Conservation (phyloP, 306 rosid genomes). For the Prunus dulcis region DNA sequence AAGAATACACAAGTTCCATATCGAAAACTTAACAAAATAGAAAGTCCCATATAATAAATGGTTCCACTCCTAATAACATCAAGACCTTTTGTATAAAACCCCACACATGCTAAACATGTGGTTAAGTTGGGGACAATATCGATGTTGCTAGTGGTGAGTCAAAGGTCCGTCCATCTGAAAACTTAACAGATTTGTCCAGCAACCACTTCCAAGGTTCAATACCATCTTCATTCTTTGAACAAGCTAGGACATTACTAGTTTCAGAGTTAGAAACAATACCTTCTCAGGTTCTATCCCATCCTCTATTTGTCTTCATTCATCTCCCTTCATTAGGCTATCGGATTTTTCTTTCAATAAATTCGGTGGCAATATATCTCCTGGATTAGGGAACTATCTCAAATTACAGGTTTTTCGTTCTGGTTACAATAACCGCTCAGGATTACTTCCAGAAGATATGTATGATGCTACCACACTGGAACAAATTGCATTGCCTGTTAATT, state of each 20-base stretch:
- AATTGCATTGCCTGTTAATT: neutral
- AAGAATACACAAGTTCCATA: too few species aligned
- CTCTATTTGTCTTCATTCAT: neutral
- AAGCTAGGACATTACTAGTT: neutral
- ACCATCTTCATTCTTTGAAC: neutral
- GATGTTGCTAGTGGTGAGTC: too few species aligned
- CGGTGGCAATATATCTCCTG: neutral
- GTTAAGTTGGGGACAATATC: too few species aligned
- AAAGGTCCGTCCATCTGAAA: too few species aligned
- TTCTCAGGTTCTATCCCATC: neutral
- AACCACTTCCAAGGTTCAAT: neutral
- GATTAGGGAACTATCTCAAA: slow-evolving; percentile 3
- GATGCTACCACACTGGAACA: slow-evolving; percentile 1
- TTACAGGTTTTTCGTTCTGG: neutral
- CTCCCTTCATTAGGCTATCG: neutral
- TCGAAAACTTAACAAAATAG: too few species aligned
- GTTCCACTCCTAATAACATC: too few species aligned
- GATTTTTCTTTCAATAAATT: neutral
- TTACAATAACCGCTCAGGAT: neutral
- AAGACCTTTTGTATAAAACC: too few species aligned
- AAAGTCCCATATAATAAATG: too few species aligned
- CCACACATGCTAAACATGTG: too few species aligned
- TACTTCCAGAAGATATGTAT: neutral
- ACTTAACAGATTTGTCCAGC: slow-evolving; percentile 4
- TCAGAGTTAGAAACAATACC: neutral